A percentile compares a stretch with the other conserved stretches of the same genome.
These are phyloP conservation scores for Metarhizium album DNA, from an alignment of 2,329 filamentous ascomycete species.

Conservation along the genomic window DNA sequence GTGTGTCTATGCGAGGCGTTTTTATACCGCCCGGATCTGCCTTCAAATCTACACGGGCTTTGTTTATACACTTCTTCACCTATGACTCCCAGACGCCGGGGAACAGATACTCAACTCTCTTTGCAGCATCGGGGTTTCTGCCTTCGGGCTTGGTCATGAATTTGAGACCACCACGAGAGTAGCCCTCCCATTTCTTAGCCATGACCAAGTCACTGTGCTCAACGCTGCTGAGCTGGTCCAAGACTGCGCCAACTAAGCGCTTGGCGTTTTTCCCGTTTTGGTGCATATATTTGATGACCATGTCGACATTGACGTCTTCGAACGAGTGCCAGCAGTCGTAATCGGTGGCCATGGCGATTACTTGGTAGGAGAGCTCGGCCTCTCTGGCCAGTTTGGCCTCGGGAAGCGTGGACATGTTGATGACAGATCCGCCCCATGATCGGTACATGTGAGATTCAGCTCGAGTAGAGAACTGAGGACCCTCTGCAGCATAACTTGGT, in stretches of 20 bases:
- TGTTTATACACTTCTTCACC: not conserved
- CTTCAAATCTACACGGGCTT: not conserved
- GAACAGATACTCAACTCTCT: conserved; percentile 80
- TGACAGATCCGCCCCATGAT: conserved; percentile 82
- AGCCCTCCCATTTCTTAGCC: conserved; percentile 72
- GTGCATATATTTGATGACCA: conserved; percentile 96
- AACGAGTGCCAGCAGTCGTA: conserved; percentile 95
- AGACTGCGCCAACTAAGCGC: conserved; percentile 71
- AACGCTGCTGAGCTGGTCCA: conserved; percentile 73
- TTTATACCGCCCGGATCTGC: not conserved
- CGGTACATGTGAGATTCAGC: conserved; percentile 95
- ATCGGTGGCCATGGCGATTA: conserved; percentile 99
- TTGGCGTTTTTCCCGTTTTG: conserved; percentile 84
- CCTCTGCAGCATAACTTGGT: conserved; percentile 46
- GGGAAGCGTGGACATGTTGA: conserved; percentile 96
- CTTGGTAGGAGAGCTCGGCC: conserved; percentile 93
- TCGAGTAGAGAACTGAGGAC: conserved; percentile 94
- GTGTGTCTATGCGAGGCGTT: not conserved
- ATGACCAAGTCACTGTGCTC: conserved; percentile 65
- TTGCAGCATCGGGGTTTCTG: conserved; percentile 60
- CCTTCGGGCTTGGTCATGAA: conserved; percentile 74
- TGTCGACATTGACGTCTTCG: conserved; percentile 82
- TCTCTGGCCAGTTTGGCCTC: conserved; percentile 94
- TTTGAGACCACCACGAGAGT: conserved; percentile 64
- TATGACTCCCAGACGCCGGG: conserved; percentile 58